Conservation (phyloP, 2,329 filamentous ascomycete species). For the Hypoxylon rubiginosum region DNA sequence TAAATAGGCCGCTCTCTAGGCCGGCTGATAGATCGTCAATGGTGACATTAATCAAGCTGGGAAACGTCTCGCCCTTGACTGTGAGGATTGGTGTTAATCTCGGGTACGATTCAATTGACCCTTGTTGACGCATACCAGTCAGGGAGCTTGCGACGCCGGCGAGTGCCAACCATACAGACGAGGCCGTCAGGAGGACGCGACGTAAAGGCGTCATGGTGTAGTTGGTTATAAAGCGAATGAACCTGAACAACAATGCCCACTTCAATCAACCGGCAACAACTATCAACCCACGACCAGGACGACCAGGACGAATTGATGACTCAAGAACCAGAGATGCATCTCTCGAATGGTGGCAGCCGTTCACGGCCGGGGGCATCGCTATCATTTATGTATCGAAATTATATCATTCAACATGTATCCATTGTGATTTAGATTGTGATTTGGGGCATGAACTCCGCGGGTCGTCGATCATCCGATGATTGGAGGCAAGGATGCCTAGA, state of each 20-base stretch:
- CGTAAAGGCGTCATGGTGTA: constrained; percentile 4
- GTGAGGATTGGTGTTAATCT: neutral
- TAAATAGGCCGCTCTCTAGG: constrained; percentile 47
- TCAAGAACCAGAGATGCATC: neutral
- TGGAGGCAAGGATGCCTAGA: constrained; percentile 7
- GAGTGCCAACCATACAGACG: constrained; percentile 6
- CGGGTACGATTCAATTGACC: neutral
- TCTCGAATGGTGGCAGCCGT: neutral
- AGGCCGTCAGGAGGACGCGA: constrained; percentile 2
- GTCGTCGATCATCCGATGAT: constrained; percentile 6
- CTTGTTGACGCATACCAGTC: neutral
- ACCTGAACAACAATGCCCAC: neutral
- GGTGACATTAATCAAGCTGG: constrained; percentile 41
- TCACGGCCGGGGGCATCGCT: neutral
- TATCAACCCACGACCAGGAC: neutral
- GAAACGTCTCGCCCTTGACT: constrained; percentile 22
- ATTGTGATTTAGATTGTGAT: no score
- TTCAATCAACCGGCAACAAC: neutral
- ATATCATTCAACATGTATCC: neutral
- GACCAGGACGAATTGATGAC: no score
- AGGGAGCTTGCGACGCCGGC: constrained; percentile 2
- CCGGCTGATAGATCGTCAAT: constrained; percentile 46
- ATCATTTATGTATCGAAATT: neutral
- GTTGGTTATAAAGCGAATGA: constrained; percentile 1
- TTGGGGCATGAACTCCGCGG: constrained; percentile 9